Evolutionary conservation across 768 basidiomycete species (phyloP), one percentile per base, ranked within the genome.

Genomic region (Termitomyces heimii): DNA sequence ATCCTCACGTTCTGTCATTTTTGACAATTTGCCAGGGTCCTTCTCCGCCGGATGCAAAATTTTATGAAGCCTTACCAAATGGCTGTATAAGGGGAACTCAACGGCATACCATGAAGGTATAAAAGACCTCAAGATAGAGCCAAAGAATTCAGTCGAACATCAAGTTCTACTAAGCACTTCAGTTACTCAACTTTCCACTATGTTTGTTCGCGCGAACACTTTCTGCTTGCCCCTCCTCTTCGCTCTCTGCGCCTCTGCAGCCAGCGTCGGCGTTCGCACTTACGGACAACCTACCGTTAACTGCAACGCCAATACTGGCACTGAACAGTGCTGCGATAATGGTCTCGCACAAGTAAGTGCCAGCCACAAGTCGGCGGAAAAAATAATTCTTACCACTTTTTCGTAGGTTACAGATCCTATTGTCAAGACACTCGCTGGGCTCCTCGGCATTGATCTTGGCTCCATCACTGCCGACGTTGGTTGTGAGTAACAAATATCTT

Each of bases 241-340:
- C 53, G 59, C 57, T 29, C 48, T 63, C 57, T 60, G 59, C 52
- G 59, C 57, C 31, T 58, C 57, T 29, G 56, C 56, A 37, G 57
- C 59, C n/a, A 60, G 22, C 26, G 48, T 60, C 24, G 16, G 22
- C 28, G 43, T 43, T 44, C 57, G 59, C 40, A 52, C n/a, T 16
- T 46, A 35, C 14, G 50, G 32, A 5, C 9, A 29, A 5, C 22
- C 48, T 16, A 14, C 42, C 9, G 34, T 16, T 43, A 47, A 3
- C 52, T 53, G 56, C 45, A 50, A 42, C 29, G 40, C 49, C 40
- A 44, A 47, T 22, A 39, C 51, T 47, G 51, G 56, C 28, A 57
- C 51, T 34, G 26, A 57, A 22, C 56, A 57, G 44, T 57, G 56
- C 51, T 57, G 56, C 37, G 26, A 52, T 29, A 53, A 44, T 3